Percentiles rank a stretch among this genome's conserved stretches.
phyloP scores from a whole-genome alignment of 1,139 yeast species.

The Pichia sp. region DNA sequence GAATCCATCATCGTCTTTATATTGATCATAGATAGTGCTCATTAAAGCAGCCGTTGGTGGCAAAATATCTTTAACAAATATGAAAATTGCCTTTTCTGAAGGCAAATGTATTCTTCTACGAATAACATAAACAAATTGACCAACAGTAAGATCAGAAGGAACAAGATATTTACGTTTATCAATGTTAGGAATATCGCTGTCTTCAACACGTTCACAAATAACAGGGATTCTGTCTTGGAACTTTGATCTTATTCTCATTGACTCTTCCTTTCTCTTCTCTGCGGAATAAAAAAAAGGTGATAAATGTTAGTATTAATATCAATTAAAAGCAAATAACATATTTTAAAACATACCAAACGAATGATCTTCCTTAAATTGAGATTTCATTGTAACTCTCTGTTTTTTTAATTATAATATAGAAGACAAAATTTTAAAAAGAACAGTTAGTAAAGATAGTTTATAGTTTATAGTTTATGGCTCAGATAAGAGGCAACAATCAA shows the following conservation, averaged over 20 bases:
- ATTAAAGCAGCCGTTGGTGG: slow-evolving; percentile 98
- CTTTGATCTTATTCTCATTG: slow-evolving; percentile 83
- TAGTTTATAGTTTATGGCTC: not conserved
- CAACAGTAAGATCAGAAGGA: slow-evolving; percentile 93
- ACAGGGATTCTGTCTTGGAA: slow-evolving; percentile 93
- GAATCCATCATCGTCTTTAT: slow-evolving; percentile 96
- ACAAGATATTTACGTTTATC: slow-evolving; percentile 96
- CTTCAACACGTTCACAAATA: slow-evolving; percentile 96
- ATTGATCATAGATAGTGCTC: slow-evolving; percentile 92
- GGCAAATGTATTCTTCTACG: slow-evolving; percentile 94
- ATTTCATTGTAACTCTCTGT: slow-evolving; percentile 48
- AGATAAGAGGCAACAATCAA: not conserved
- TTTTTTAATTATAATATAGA: not conserved
- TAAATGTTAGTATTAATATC: slow-evolving; percentile 1
- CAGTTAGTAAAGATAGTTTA: too few relatives aligned
- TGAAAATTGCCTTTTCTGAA: slow-evolving; percentile 95
- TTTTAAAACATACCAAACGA: slow-evolving; percentile 58
- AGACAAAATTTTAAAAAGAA: too few relatives aligned
- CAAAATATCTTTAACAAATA: slow-evolving; percentile 90
- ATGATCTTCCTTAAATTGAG: slow-evolving; percentile 89
- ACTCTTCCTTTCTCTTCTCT: slow-evolving; percentile 95
- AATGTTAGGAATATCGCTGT: slow-evolving; percentile 91
- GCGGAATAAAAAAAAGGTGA: slow-evolving; percentile 10
- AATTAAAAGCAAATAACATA: not conserved
- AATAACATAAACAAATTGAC: slow-evolving; percentile 95